These are phyloP conservation scores for Tulasnella sp. DNA, from an alignment of 768 basidiomycete genomes.

Conservation along the genomic window DNA sequence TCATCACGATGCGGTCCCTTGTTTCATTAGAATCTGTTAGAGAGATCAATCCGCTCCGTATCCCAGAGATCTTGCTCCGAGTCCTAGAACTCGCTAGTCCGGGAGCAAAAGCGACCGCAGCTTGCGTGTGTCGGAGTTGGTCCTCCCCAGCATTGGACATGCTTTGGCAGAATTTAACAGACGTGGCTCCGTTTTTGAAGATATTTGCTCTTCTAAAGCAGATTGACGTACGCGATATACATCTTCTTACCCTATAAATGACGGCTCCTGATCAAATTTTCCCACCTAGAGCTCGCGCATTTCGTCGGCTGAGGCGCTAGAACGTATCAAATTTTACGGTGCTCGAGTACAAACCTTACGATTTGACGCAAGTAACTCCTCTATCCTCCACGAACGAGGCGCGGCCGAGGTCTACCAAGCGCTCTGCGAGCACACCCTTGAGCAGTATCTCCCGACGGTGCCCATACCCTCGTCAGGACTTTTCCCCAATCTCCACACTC, in stretches of 20 bases:
- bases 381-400: background rate
- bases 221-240: background rate
- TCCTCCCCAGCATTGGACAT: background rate
- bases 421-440: background rate
- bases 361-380: background rate
- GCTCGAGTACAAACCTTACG: background rate
- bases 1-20: background rate
- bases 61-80: background rate
- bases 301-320: background rate
- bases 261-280: no score
- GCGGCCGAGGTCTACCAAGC: background rate
- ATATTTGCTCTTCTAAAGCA: background rate
- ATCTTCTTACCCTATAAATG: no score
- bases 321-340: background rate
- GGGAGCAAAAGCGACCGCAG: background rate
- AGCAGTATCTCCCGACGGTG: background rate
- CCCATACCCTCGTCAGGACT: background rate
- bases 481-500: background rate
- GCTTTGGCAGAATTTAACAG: background rate
- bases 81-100: background rate
- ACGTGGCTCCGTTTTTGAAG: background rate
- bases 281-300: background rate
- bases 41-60: background rate
- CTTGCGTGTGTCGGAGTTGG: background rate
- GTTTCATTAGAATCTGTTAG: background rate